Evolutionary conservation across 345 rosid genomes (phyloP).

Genomic region (Arabidopsis thaliana): DNA sequence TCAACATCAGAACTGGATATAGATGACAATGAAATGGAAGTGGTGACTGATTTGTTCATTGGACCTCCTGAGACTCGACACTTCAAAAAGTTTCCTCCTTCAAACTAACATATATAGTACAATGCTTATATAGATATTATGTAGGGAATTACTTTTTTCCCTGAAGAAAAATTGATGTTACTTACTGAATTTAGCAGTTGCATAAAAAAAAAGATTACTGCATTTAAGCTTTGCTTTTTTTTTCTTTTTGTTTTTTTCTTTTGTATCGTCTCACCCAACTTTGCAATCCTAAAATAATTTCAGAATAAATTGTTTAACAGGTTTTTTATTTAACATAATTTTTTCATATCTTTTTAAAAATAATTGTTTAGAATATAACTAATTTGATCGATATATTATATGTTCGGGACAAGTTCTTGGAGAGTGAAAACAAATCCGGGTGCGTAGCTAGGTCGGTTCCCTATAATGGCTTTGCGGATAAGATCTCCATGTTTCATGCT

Average conservation of each 20-base stretch:
- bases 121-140: conserved; percentile 4
- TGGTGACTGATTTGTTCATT: conserved; percentile 77
- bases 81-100: conserved; percentile 39
- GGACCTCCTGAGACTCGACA: conserved; percentile 65
- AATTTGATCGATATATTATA: neutral
- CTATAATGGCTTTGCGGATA: no score
- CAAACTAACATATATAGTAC: conserved; percentile 25
- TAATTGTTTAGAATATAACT: neutral
- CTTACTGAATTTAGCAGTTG: neutral
- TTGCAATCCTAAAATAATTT: neutral
- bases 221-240: neutral
- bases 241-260: neutral
- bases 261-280: neutral
- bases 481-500: no score
- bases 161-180: neutral
- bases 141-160: neutral
- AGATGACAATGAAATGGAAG: conserved; percentile 53
- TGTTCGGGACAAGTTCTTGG: neutral
- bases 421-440: neutral
- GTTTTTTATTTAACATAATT: neutral
- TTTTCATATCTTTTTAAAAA: neutral
- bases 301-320: neutral
- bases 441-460: no score
- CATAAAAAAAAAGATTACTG: no score
- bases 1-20: conserved; percentile 29